Conservation (phyloP, 805 yeast species). For the Candida vaughaniae region DNA sequence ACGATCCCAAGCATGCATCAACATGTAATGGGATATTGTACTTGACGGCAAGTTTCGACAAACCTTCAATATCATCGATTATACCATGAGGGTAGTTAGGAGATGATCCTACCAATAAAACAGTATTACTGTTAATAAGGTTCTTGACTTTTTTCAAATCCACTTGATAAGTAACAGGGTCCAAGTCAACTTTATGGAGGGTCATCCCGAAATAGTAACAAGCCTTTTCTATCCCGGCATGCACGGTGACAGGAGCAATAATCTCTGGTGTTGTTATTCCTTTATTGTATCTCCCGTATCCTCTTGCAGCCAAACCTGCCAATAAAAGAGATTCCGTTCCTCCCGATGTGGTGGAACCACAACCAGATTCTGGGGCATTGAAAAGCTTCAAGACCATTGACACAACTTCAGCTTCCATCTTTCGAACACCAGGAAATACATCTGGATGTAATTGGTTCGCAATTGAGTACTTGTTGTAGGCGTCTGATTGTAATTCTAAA, state of each 20-base stretch:
- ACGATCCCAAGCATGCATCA: slow-evolving; percentile 94
- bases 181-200: slow-evolving; percentile 76
- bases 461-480: slow-evolving; percentile 74
- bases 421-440: slow-evolving; percentile 92
- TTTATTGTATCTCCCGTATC: slow-evolving; percentile 56
- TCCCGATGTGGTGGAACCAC: slow-evolving; percentile 87
- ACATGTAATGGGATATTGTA: slow-evolving; percentile 87
- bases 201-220: slow-evolving; percentile 86
- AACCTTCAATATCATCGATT: slow-evolving; percentile 78
- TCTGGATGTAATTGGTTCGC: slow-evolving; percentile 97
- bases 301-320: slow-evolving; percentile 86
- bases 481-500: slow-evolving; percentile 68
- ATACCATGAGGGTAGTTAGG: slow-evolving; percentile 98
- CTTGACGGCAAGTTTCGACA: slow-evolving; percentile 63
- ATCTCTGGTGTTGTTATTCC: slow-evolving; percentile 77
- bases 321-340: slow-evolving; percentile 91
- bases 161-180: slow-evolving; percentile 64
- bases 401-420: slow-evolving; percentile 95
- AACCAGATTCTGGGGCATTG: slow-evolving; percentile 62
- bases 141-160: slow-evolving; percentile 60
- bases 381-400: slow-evolving; percentile 81
- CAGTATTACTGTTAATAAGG: slow-evolving; percentile 75
- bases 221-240: slow-evolving; percentile 95
- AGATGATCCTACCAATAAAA: slow-evolving; percentile 86
- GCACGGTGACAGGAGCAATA: slow-evolving; percentile 84